Base-by-base conservation (phyloP, 2,329 filamentous ascomycete species). In the Phialophora macrospora region DNA sequence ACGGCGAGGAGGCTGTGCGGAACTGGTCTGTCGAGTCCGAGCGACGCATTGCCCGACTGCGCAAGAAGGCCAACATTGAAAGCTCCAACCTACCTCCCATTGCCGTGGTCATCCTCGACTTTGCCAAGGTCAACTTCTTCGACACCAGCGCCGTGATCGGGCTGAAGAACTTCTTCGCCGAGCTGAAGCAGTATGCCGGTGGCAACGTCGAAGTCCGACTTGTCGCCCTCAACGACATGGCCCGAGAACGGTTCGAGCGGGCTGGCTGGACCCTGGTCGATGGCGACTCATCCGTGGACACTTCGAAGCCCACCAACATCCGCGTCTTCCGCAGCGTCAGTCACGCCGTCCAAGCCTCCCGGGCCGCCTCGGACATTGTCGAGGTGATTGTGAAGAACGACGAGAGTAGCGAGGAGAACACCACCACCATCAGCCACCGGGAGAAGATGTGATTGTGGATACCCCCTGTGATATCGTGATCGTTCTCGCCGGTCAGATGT, bases 21-120 rank as follows among this genome's bases (percentile, higher is more conserved):
- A 84, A 79, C 64, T 87, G 85, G 85, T 85, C 83, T 30, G 83
- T 85, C 0, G 80, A 81, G 0, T 80, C 79, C 1, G 80, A 82
- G 70, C 80, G 81, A 34, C 80, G 81, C 11, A 78, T 86, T 0
- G 74, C 74, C 0, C 78, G 78, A 20, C 77, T 87, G 0, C 80
- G 85, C 2, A 77, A 75, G 28, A 75, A 75, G 64, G 74, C 74
- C 62, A 72, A 73, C 6, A 77, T 80, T 63, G 62, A 71, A 0
- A 63, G 70, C 6, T 75, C 77, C 46, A 74, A 70, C 65, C 68
- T 76, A 1, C 76, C 79, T 0, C 79, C 78, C 0, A 80, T 87
- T 20, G 75, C 77, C 0, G 74, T 83, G 2, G 78, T 87, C 0
- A 77, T 87, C 0, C 75, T 87, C 0, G 85, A 87, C 68, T 82